Evolutionary conservation across 768 basidiomycete genomes (phyloP).

Genomic region (Russula earlei): DNA sequence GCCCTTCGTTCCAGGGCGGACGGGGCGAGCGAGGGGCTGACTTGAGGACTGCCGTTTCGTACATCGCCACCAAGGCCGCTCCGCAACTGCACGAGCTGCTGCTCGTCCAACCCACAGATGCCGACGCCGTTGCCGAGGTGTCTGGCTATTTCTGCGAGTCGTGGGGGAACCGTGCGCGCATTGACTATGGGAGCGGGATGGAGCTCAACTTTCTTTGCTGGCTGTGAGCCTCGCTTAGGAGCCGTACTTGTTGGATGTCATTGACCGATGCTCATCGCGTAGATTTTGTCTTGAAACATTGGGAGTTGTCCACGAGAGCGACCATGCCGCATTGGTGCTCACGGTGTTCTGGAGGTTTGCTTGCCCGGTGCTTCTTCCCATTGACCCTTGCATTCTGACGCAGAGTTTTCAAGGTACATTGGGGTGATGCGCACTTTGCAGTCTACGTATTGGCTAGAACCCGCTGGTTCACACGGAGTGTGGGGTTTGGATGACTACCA

Average conservation of each 20-base stretch:
- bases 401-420: conserved; percentile 42
- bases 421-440: conserved; percentile 79
- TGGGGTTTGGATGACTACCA: conserved; percentile 98
- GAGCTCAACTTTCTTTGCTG: conserved; percentile 96
- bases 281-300: conserved; percentile 78
- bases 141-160: conserved; percentile 73
- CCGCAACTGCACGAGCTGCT: conserved; percentile 44
- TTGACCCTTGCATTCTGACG: not conserved
- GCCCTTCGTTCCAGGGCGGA: not conserved
- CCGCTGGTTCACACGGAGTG: conserved; percentile 97
- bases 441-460: conserved; percentile 94
- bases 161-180: conserved; percentile 87
- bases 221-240: conserved; percentile 50
- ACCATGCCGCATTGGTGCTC: conserved; percentile 69
- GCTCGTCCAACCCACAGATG: conserved; percentile 46
- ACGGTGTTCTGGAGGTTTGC: conserved; percentile 79
- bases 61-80: not conserved
- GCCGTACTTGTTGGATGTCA: too few species aligned
- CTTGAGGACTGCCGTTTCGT: not conserved
- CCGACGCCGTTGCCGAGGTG: conserved; percentile 55
- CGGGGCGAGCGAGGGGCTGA: not conserved
- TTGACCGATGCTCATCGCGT: not conserved
- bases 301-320: conserved; percentile 49
- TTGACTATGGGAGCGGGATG: conserved; percentile 99
- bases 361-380: too few species aligned